phyloP scores from a whole-genome alignment of 306 rosid species.

The Hippophae tibetana region DNA sequence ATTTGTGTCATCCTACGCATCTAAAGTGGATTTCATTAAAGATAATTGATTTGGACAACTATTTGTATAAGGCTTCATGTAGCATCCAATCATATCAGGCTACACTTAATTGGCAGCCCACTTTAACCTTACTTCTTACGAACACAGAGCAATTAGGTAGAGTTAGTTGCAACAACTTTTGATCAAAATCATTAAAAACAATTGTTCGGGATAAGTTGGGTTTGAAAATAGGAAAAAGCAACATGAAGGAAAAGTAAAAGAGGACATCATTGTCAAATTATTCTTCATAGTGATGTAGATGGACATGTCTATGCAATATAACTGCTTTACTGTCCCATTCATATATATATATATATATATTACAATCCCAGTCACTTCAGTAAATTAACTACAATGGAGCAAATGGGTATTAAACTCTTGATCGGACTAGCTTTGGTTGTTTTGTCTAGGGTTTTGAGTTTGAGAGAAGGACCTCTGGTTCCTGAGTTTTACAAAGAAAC shows the following conservation, averaged over 20 bases:
- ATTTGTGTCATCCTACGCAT: too few species aligned
- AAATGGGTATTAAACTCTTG: conserved; percentile 11
- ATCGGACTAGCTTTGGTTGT: conserved; percentile 18
- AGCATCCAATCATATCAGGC: too few species aligned
- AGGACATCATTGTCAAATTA: conserved; percentile 13
- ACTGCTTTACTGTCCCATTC: not conserved
- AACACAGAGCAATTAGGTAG: conserved; percentile 24
- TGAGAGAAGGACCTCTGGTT: conserved; percentile 28
- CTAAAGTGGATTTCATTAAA: too few species aligned
- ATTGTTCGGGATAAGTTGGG: conserved; percentile 31
- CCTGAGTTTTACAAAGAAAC: conserved; percentile 54
- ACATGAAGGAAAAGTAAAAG: conserved; percentile 17
- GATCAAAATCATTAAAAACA: conserved; percentile 15
- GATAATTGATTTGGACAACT: too few species aligned
- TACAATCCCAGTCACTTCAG: not conserved
- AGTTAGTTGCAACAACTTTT: conserved; percentile 63
- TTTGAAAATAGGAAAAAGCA: conserved; percentile 30
- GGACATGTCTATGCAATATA: not conserved
- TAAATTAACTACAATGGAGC: conserved; percentile 28
- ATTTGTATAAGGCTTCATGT: too few species aligned
- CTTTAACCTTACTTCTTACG: too few species aligned
- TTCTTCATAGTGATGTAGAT: not conserved
- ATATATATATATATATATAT: not conserved
- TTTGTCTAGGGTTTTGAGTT: conserved; percentile 19
- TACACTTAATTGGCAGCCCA: too few species aligned